These are phyloP conservation scores for Euphrasia arctica DNA, from an alignment of 305 asterid genomes.

Conservation along the genomic window DNA sequence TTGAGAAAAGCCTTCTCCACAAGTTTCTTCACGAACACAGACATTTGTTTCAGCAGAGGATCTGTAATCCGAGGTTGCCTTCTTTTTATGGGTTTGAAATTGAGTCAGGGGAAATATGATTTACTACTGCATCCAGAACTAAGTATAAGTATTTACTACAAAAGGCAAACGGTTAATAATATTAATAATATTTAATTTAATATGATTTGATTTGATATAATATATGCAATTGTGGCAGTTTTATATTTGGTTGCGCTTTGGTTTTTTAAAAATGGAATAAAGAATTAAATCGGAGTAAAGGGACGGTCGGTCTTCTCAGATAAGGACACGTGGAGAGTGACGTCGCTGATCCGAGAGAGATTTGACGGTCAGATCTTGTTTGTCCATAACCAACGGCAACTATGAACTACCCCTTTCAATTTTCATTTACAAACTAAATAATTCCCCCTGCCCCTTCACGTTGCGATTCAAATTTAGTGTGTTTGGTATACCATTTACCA, in stretches of 20 bases:
- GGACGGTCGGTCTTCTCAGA: constrained; percentile 34
- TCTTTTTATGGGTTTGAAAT: background rate
- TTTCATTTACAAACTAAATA: too few species aligned
- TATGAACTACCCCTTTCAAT: too few species aligned
- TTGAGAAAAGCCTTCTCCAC: constrained; percentile 82
- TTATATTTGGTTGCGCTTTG: background rate
- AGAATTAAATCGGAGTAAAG: constrained; percentile 22
- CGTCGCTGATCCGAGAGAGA: constrained; percentile 27
- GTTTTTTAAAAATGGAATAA: background rate
- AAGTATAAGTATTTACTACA: background rate
- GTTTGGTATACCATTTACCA: too few species aligned
- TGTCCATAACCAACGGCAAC: background rate
- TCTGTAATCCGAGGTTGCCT: background rate
- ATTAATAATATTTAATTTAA: background rate
- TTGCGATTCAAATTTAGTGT: too few species aligned
- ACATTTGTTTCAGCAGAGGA: constrained; percentile 22
- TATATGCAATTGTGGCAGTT: too few species aligned
- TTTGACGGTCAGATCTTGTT: background rate
- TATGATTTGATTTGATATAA: too few species aligned
- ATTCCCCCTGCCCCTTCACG: too few species aligned
- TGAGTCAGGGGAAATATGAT: constrained; percentile 6
- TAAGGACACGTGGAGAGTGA: constrained; percentile 58
- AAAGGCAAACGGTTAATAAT: constrained; percentile 29
- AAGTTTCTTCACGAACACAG: constrained; percentile 71
- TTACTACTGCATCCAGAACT: background rate